A percentile compares a stretch with the other conserved stretches of the same genome.
phyloP scores from a whole-genome alignment of 208 protist genomes.

The Leishmania martiniquensis region DNA sequence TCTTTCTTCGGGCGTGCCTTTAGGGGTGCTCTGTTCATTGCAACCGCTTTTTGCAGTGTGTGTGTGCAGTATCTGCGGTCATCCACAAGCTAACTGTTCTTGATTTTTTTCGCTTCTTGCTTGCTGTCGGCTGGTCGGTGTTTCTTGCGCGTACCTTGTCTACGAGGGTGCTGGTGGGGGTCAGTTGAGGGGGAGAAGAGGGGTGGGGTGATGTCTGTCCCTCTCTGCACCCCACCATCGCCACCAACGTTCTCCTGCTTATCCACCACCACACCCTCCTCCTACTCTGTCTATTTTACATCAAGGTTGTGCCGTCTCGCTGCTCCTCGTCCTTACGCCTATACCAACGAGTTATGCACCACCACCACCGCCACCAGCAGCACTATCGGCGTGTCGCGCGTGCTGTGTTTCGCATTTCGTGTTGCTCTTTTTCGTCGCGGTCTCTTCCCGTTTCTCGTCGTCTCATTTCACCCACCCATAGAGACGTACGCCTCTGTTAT shows the following conservation, averaged over 20 bases:
- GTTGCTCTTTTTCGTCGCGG: too few species aligned
- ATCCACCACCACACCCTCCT: not conserved
- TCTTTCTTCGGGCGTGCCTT: not conserved
- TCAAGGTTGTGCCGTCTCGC: not conserved
- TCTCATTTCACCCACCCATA: not conserved
- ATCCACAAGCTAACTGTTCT: not conserved
- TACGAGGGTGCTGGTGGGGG: not conserved
- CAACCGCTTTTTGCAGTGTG: not conserved
- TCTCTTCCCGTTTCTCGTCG: not conserved
- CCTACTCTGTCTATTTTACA: too few species aligned
- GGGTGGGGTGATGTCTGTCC: too few species aligned
- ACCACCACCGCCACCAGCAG: not conserved
- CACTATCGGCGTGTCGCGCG: not conserved
- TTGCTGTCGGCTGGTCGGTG: not conserved
- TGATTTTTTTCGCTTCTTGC: not conserved
- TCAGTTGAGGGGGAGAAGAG: too few species aligned
- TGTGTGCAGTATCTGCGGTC: conserved; percentile 1
- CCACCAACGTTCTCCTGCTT: not conserved
- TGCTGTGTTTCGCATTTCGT: not conserved
- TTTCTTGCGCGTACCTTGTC: not conserved
- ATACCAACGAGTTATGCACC: not conserved
- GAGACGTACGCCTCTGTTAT: too few species aligned
- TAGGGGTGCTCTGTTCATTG: not conserved
- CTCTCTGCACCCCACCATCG: not conserved
- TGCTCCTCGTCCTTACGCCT: not conserved